Base-by-base conservation (phyloP, 2,329 filamentous ascomycete species). In the Alternaria triticina region DNA sequence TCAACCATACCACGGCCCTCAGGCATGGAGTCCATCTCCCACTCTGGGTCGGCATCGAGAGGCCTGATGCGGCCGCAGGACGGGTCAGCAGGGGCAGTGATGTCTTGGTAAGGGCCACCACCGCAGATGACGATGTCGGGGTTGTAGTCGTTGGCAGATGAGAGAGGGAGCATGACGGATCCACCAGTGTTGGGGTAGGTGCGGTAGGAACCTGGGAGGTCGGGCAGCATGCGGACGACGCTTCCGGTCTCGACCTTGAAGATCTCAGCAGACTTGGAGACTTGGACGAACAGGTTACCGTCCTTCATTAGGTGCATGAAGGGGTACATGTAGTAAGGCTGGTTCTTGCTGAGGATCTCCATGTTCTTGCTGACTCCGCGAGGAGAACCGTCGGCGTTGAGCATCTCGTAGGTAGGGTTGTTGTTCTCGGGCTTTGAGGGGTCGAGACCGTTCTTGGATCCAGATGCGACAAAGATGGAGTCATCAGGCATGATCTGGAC, bases 251-350 rank as follows among this genome's bases (percentile, higher is more conserved):
- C 75, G 23, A 86, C 82, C 69, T 87, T 83, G 76, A 88, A 88
- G 57, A 86, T 79, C 69, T 89, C 84, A 6, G 85, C 84, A 20
- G 85, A 85, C 72, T 86, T 88, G 33, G 86, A 79, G 15, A 83
- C 82, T 71, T 88, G 87, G 60, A 89, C 79, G 71, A 88, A 89
- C 5, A 89, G 74, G 40, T 78, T 84, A 11, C 87, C 87, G 72
- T 88, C 83, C 33, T 80, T 83, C 40, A 90, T 81, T 2, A 89
- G 80, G 70, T 89, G 87, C 28, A 89, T 77, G 74, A 89, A 89
- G 4, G 87, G 87, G 70, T 89, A 89, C 86, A 88, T 88, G 77
- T 87, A 89, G 78, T 89, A 89, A 13, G 87, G 87, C 74, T 88
- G 86, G 67, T 86, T 87, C 72, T 84, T 83, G 58, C 79, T 80